A percentile compares a stretch with the other conserved stretches of the same genome.
phyloP scores from a whole-genome alignment of 495 filamentous ascomycete genomes.

The Aspergillus cavernicola region DNA sequence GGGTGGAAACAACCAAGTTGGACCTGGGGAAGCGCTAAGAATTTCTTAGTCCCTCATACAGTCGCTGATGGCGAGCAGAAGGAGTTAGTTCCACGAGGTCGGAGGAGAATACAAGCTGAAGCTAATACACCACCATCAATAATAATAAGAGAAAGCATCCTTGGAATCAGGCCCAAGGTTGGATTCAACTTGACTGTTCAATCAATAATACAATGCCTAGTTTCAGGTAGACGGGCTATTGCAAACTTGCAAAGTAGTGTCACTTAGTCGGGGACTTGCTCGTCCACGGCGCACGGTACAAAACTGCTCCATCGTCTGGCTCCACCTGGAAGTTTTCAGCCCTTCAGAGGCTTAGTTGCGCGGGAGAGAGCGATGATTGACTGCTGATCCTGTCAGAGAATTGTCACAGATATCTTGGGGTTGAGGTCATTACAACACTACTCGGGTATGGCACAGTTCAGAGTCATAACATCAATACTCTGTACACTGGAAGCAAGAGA shows the following conservation, averaged over 20 bases:
- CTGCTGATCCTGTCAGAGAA: conserved; percentile 21
- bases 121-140: too few relatives aligned
- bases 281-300: too few relatives aligned
- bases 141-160: too few relatives aligned
- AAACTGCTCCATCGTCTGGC: too few relatives aligned
- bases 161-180: too few relatives aligned
- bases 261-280: not conserved
- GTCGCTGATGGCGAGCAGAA: not conserved
- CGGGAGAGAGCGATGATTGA: conserved; percentile 1
- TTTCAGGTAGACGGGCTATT: conserved; percentile 4
- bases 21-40: conserved; percentile 14
- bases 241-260: not conserved
- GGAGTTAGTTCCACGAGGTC: not conserved
- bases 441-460: too few relatives aligned
- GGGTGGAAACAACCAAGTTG: conserved; percentile 13
- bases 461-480: not conserved
- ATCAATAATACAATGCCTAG: conserved; percentile 3
- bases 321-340: too few relatives aligned
- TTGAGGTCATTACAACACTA: too few relatives aligned
- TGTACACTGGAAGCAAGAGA: too few relatives aligned
- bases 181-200: conserved; percentile 1
- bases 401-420: conserved; percentile 8
- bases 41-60: not conserved
- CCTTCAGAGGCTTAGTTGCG: too few relatives aligned
- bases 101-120: not conserved